Conservation (phyloP, 129 eudicot genomes). For the Centella asiatica region DNA sequence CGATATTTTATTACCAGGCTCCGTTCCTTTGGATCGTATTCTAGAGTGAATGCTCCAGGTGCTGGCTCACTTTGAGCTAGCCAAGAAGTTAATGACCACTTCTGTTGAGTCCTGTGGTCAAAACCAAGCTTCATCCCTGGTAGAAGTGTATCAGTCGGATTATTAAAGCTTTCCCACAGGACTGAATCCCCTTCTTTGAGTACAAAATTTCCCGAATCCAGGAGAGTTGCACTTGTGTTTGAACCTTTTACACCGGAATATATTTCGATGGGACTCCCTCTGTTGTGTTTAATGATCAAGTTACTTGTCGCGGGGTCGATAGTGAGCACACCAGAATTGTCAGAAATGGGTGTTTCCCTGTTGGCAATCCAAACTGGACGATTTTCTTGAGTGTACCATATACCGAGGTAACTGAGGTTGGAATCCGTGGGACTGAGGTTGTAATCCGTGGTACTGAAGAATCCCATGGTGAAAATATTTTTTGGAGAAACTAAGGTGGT, state of each 20-base stretch:
- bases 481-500: slow-evolving; percentile 2
- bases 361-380: slow-evolving; percentile 37
- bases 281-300: slow-evolving; percentile 13
- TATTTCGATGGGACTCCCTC: too few relatives aligned
- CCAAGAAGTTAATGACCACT: slow-evolving; percentile 27
- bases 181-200: slow-evolving; percentile 10
- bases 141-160: slow-evolving; percentile 9
- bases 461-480: slow-evolving; percentile 24
- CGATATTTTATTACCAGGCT: slow-evolving; percentile 12
- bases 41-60: slow-evolving; percentile 19
- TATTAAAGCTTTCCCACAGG: slow-evolving; percentile 38
- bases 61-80: slow-evolving; percentile 4
- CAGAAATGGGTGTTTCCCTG: slow-evolving; percentile 22
- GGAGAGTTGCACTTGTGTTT: slow-evolving; percentile 1
- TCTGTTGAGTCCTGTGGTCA: slow-evolving; percentile 8
- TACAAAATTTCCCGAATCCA: slow-evolving; percentile 23
- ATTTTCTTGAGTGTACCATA: slow-evolving; percentile 23
- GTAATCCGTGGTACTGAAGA: slow-evolving; percentile 1
- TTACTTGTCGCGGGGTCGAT: slow-evolving; percentile 16
- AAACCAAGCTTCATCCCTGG: slow-evolving; percentile 38
- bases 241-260: background rate
- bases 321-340: slow-evolving; percentile 20
- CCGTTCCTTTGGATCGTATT: background rate
- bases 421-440: background rate
- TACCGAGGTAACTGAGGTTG: slow-evolving; percentile 18